Conservation (phyloP, 805 yeast genomes). For the Candida ovalis region DNA sequence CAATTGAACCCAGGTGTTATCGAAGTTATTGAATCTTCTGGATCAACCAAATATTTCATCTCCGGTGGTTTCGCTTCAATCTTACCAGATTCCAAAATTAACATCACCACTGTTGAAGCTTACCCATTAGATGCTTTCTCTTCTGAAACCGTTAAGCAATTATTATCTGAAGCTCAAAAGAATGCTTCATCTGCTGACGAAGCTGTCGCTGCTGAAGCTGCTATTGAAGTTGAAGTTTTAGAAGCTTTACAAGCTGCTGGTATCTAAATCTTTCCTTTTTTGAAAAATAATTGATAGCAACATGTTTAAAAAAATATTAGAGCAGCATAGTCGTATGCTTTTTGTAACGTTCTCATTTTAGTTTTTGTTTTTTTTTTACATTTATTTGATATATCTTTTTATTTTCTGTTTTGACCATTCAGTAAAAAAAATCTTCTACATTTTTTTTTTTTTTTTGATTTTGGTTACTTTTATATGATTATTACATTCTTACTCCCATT, state of each 20-base stretch:
- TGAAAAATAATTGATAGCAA: not conserved
- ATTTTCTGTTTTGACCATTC: not conserved
- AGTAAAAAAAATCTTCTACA: not conserved
- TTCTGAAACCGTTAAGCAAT: conserved; percentile 68
- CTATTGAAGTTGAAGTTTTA: conserved; percentile 91
- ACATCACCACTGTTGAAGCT: conserved; percentile 94
- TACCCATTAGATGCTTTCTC: conserved; percentile 87
- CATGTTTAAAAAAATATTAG: not conserved
- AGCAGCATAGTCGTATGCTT: not conserved
- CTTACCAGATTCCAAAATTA: conserved; percentile 87
- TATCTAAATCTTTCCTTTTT: not conserved
- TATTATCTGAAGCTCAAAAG: conserved; percentile 92
- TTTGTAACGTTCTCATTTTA: not conserved
- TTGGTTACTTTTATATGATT: not conserved
- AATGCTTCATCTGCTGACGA: conserved; percentile 82
- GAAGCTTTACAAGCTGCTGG: conserved; percentile 85
- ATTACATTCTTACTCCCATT: not conserved
- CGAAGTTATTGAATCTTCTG: conserved; percentile 78
- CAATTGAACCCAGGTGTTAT: conserved; percentile 95
- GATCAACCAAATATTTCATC: conserved; percentile 78
- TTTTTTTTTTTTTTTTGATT: not conserved
- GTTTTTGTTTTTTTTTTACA: not conserved
- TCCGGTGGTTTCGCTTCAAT: conserved; percentile 97
- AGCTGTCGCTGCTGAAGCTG: conserved; percentile 88
- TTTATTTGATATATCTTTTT: not conserved